Conservation (phyloP, 2,329 filamentous ascomycete species). For the Xylariaceae sp. region DNA sequence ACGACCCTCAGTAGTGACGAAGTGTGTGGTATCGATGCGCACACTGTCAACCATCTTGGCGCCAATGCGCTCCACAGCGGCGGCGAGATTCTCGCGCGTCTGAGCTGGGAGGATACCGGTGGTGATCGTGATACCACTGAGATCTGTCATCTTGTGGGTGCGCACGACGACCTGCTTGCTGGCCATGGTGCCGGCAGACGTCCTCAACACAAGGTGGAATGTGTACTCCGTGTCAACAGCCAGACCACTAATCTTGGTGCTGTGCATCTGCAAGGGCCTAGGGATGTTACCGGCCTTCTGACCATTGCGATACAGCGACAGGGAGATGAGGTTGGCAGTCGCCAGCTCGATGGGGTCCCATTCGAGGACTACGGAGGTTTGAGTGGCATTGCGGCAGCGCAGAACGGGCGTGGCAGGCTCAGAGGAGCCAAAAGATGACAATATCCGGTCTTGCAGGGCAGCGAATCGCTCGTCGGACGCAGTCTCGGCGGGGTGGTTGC, state of each 20-base stretch:
- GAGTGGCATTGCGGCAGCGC: slow-evolving; percentile 92
- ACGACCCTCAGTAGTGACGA: slow-evolving; percentile 90
- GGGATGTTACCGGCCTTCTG: slow-evolving; percentile 96
- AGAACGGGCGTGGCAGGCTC: slow-evolving; percentile 73
- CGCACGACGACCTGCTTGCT: slow-evolving; percentile 80
- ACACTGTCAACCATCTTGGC: slow-evolving; percentile 87
- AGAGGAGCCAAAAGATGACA: slow-evolving; percentile 74
- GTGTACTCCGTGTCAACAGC: slow-evolving; percentile 96
- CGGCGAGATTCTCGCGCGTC: slow-evolving; percentile 65
- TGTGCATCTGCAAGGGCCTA: slow-evolving; percentile 76
- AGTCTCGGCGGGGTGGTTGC: slow-evolving; percentile 75
- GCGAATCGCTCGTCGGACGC: slow-evolving; percentile 72
- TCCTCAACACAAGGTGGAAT: slow-evolving; percentile 88
- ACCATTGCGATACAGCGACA: slow-evolving; percentile 90
- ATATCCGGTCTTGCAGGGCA: slow-evolving; percentile 82
- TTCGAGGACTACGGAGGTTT: slow-evolving; percentile 96
- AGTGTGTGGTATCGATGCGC: slow-evolving; percentile 96
- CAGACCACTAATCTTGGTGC: slow-evolving; percentile 93
- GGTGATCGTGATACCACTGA: slow-evolving; percentile 92
- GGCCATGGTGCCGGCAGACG: slow-evolving; percentile 78
- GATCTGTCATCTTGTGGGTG: slow-evolving; percentile 98
- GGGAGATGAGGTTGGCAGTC: slow-evolving; percentile 82
- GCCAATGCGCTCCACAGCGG: slow-evolving; percentile 80
- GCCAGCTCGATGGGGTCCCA: slow-evolving; percentile 95
- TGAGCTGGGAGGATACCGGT: slow-evolving; percentile 75